Percentiles rank a stretch among this genome's conserved stretches.
Conservation (phyloP, 345 rosid genomes). For the Populus deltoides region DNA sequence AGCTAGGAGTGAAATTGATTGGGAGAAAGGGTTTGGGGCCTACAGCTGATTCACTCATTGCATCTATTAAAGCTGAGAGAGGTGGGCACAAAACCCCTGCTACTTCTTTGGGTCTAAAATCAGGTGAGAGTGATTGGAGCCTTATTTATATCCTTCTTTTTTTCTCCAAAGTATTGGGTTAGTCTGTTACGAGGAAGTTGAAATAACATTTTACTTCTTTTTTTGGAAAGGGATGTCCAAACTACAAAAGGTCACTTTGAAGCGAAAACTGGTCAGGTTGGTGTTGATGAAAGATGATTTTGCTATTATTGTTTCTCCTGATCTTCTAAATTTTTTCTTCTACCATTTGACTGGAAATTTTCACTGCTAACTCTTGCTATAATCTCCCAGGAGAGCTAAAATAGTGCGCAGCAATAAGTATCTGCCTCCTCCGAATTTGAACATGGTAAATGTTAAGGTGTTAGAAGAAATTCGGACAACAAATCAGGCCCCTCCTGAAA, state of each 20-base stretch:
- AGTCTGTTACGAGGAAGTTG: neutral
- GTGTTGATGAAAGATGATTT: conserved; percentile 6
- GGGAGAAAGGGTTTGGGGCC: conserved; percentile 94
- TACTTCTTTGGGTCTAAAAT: conserved; percentile 44
- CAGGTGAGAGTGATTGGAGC: conserved; percentile 35
- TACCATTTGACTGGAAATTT: neutral
- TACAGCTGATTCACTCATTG: conserved; percentile 75
- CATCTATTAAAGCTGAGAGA: conserved; percentile 90
- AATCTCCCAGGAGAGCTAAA: conserved; percentile 57
- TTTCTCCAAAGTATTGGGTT: neutral
- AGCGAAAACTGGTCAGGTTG: conserved; percentile 75
- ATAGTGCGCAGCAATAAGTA: conserved; percentile 43
- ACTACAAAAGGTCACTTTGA: conserved; percentile 57
- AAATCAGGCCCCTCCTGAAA: conserved; percentile 33
- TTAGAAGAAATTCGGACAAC: conserved; percentile 35
- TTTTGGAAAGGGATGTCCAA: conserved; percentile 47
- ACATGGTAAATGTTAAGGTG: conserved; percentile 27
- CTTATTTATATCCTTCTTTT: neutral
- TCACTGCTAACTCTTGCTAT: neutral
- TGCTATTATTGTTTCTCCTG: neutral
- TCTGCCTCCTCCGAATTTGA: conserved; percentile 23
- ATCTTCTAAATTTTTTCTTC: neutral
- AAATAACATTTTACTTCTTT: conserved; percentile 13
- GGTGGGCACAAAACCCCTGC: conserved; percentile 60
- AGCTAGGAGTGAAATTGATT: conserved; percentile 78